Conservation (phyloP, 345 rosid genomes). For the Pistacia atlantica region DNA sequence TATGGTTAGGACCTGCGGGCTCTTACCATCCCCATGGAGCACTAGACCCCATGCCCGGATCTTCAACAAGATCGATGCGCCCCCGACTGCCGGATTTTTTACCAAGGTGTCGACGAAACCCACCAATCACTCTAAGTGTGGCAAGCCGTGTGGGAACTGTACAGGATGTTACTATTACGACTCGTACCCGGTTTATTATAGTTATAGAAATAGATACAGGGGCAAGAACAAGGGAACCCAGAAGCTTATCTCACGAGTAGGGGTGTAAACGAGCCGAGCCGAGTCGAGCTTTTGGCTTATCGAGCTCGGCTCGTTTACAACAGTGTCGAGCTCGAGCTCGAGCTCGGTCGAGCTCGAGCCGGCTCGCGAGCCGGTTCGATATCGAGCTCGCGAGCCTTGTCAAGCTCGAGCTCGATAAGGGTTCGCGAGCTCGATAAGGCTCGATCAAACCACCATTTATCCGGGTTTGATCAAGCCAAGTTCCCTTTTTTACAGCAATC, state of each 20-base stretch:
- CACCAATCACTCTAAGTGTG: slow-evolving; percentile 70
- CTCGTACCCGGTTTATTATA: slow-evolving; percentile 33
- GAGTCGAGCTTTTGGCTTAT: too few species aligned
- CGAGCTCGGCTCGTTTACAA: too few species aligned
- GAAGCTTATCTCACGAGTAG: slow-evolving; percentile 55
- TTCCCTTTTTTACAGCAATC: too few species aligned
- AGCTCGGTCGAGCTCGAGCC: too few species aligned
- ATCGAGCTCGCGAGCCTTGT: too few species aligned
- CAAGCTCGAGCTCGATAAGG: too few species aligned
- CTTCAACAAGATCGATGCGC: slow-evolving; percentile 41
- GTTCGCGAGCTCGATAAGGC: too few species aligned
- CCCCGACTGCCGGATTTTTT: slow-evolving; percentile 44
- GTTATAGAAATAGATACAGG: slow-evolving; percentile 35
- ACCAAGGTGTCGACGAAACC: slow-evolving; percentile 47
- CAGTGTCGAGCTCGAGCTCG: too few species aligned
- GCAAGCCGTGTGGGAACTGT: slow-evolving; percentile 12
- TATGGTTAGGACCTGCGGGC: slow-evolving; percentile 51
- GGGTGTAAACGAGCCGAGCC: too few species aligned
- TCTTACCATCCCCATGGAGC: slow-evolving; percentile 49
- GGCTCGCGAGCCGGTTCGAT: too few species aligned
- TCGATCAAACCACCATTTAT: too few species aligned
- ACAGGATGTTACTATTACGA: slow-evolving; percentile 25
- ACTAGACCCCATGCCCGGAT: slow-evolving; percentile 35
- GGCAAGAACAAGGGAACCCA: slow-evolving; percentile 63
- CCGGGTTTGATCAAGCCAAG: too few species aligned